These are phyloP conservation scores for Angomonas ambiguus DNA, from an alignment of 208 protist genomes.

Conservation along the genomic window DNA sequence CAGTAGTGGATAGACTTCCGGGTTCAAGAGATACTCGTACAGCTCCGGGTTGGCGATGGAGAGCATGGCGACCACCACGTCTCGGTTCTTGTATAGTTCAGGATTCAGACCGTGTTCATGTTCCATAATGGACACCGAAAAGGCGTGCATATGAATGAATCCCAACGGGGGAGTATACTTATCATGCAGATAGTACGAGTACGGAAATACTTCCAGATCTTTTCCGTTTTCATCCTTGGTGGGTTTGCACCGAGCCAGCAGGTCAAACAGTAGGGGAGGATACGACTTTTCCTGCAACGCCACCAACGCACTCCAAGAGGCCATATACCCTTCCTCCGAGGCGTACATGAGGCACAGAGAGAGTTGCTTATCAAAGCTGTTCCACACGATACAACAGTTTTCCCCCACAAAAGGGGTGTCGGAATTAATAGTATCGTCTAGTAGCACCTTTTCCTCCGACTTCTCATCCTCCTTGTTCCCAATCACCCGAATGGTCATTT, in stretches of 20 bases:
- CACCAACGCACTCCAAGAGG: constrained; percentile 68
- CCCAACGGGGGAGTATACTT: constrained; percentile 59
- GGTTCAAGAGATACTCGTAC: constrained; percentile 43
- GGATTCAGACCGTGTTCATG: constrained; percentile 34
- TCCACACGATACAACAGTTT: constrained; percentile 87
- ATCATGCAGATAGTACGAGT: constrained; percentile 66
- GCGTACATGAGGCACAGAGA: constrained; percentile 78
- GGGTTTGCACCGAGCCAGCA: constrained; percentile 37
- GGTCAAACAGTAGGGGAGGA: constrained; percentile 41
- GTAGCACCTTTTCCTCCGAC: constrained; percentile 26
- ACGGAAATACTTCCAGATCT: constrained; percentile 24
- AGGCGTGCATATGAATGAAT: constrained; percentile 73
- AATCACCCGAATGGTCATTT: constrained; percentile 61
- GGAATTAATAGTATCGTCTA: constrained; percentile 67
- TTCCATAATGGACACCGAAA: constrained; percentile 67
- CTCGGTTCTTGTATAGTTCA: constrained; percentile 41
- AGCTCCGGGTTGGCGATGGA: constrained; percentile 49
- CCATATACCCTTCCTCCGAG: constrained; percentile 62
- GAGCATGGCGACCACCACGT: constrained; percentile 40
- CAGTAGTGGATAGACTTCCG: constrained; percentile 41
- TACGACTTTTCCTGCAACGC: constrained; percentile 74
- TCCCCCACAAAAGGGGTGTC: constrained; percentile 80
- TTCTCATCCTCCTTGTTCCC: constrained; percentile 19
- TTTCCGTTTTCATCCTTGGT: not conserved
- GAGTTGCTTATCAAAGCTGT: constrained; percentile 68